Evolutionary conservation across 2,329 filamentous ascomycete genomes (phyloP).

Genomic region (Leptographium galeiforme): DNA sequence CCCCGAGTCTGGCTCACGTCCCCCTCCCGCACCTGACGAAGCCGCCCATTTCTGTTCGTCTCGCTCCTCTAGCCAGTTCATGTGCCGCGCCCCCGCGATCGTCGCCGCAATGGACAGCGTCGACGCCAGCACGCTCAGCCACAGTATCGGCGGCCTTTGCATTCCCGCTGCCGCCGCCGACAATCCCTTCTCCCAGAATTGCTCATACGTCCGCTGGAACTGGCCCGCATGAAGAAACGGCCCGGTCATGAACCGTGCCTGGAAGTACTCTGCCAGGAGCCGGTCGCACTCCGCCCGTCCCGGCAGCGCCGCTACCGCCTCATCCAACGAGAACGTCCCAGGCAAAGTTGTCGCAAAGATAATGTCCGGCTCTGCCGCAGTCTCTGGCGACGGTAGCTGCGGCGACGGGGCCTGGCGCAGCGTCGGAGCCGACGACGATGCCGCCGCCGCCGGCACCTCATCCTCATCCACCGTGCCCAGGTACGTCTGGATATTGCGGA

Average conservation of each 20-base stretch:
- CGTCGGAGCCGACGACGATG: neutral
- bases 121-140: constrained; percentile 37
- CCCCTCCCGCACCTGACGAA: no score
- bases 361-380: constrained; percentile 18
- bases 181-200: constrained; percentile 25
- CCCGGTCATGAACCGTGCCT: constrained; percentile 22
- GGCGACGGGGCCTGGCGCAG: neutral
- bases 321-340: constrained; percentile 15
- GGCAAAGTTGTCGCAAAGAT: constrained; percentile 15
- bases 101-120: constrained; percentile 26
- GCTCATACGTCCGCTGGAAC: constrained; percentile 34
- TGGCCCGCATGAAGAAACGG: constrained; percentile 27
- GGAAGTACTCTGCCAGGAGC: constrained; percentile 25
- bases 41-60: constrained; percentile 1
- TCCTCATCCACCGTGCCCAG: constrained; percentile 12
- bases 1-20: no score
- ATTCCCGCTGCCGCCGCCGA: constrained; percentile 15
- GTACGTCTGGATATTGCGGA: constrained; percentile 26
- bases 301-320: constrained; percentile 22
- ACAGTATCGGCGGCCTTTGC: constrained; percentile 25
- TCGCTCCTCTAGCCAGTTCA: constrained; percentile 11
- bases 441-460: neutral
- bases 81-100: constrained; percentile 14
- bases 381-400: constrained; percentile 3
- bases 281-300: constrained; percentile 22